Conservation (phyloP, 192 early-diverging fungal species). For the Gryganskiella cystojenkinii region DNA sequence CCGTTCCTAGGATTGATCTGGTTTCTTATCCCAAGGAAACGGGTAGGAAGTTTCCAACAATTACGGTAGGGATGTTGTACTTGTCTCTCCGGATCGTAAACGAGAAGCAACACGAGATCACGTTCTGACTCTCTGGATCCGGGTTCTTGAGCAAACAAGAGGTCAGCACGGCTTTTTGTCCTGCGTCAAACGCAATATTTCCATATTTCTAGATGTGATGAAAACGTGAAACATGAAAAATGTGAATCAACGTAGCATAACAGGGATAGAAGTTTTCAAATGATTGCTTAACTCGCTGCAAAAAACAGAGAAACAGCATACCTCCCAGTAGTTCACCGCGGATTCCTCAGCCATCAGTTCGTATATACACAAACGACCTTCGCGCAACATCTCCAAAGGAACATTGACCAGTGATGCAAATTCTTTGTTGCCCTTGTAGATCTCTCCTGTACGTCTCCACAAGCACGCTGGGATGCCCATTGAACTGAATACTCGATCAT, state of each 20-base stretch:
- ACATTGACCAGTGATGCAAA: slow-evolving; percentile 91
- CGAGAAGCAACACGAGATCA: slow-evolving; percentile 89
- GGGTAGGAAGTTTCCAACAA: slow-evolving; percentile 50
- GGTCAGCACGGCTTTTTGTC: slow-evolving; percentile 96
- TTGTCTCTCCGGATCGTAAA: slow-evolving; percentile 96
- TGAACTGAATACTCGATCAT: slow-evolving; percentile 93
- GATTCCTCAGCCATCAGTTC: slow-evolving; percentile 87
- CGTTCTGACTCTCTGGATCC: slow-evolving; percentile 60
- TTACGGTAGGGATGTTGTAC: slow-evolving; percentile 80
- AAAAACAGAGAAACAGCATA: slow-evolving; percentile 13
- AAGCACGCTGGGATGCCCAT: slow-evolving; percentile 97
- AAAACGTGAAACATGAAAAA: neutral
- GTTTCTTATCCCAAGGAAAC: slow-evolving; percentile 34
- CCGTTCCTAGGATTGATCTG: neutral
- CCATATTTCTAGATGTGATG: slow-evolving; percentile 80
- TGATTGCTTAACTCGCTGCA: too few relatives aligned
- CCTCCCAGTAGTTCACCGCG: slow-evolving; percentile 98
- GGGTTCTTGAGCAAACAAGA: slow-evolving; percentile 84
- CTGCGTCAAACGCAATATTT: slow-evolving; percentile 96
- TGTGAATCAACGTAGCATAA: neutral
- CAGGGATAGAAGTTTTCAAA: neutral
- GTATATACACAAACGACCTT: slow-evolving; percentile 58
- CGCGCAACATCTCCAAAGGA: slow-evolving; percentile 83
- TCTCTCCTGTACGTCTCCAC: slow-evolving; percentile 97
- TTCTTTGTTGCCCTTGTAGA: slow-evolving; percentile 95